phyloP scores from a whole-genome alignment of 2,329 filamentous ascomycete species.

The Aureobasidium sp. region DNA sequence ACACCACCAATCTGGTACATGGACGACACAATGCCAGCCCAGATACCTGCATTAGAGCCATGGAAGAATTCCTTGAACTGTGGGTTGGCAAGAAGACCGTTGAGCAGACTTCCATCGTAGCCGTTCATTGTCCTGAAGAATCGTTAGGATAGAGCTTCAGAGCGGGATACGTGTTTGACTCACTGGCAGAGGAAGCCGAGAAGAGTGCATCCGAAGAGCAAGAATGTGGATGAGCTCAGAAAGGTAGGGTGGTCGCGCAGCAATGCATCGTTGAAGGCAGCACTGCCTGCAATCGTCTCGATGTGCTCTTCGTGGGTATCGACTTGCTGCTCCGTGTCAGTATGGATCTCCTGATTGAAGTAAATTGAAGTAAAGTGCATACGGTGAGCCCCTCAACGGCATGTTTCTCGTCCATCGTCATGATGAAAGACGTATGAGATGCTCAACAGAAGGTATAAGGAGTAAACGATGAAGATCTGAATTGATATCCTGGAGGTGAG shows the following conservation, averaged over 20 bases:
- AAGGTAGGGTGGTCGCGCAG: constrained; percentile 43
- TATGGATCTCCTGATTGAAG: not conserved
- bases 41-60: constrained; percentile 35
- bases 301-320: constrained; percentile 20
- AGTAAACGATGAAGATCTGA: not conserved
- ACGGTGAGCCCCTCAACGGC: not conserved
- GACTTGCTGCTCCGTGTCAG: not conserved
- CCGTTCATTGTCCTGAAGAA: constrained; percentile 50
- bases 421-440: not conserved
- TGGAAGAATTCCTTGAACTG: constrained; percentile 38
- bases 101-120: constrained; percentile 53
- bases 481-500: not conserved
- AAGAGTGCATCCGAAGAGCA: constrained; percentile 22
- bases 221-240: constrained; percentile 18
- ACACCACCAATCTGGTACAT: constrained; percentile 46
- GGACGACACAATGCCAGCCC: constrained; percentile 39
- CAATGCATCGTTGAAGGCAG: constrained; percentile 50
- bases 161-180: constrained; percentile 21
- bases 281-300: constrained; percentile 46
- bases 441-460: not conserved
- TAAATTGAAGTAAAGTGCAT: not conserved
- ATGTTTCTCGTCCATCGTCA: constrained; percentile 3
- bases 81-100: constrained; percentile 44
- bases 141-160: constrained; percentile 29
- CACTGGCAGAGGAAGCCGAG: constrained; percentile 23